Conservation (phyloP, 768 basidiomycete genomes). For the Russula brevipes region DNA sequence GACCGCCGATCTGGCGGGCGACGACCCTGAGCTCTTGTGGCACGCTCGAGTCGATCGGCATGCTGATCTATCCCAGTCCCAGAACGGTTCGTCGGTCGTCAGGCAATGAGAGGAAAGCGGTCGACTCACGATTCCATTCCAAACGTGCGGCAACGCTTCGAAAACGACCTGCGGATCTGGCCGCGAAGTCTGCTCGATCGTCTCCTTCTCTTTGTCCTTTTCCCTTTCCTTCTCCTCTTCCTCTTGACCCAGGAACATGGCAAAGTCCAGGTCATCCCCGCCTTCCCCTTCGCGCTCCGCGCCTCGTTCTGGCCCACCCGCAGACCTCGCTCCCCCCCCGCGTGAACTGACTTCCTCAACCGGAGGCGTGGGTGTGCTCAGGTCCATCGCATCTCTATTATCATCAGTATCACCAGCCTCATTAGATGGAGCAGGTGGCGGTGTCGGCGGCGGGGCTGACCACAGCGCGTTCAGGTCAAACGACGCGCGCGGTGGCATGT, state of each 20-base stretch:
- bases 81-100: constrained; percentile 15
- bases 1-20: constrained; percentile 79
- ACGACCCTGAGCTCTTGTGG: constrained; percentile 61
- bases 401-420: constrained; percentile 33
- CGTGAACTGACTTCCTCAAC: neutral
- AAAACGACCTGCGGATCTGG: constrained; percentile 36
- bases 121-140: constrained; percentile 64
- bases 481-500: constrained; percentile 44
- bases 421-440: constrained; percentile 1
- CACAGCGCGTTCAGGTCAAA: constrained; percentile 74
- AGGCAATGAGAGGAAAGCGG: neutral
- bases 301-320: neutral
- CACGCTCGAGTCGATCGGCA: constrained; percentile 71
- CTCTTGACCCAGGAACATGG: constrained; percentile 62
- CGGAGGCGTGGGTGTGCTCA: constrained; percentile 6
- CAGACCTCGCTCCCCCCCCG: neutral
- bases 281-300: constrained; percentile 48
- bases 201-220: neutral
- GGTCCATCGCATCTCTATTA: constrained; percentile 5
- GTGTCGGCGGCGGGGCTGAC: constrained; percentile 40
- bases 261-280: constrained; percentile 58
- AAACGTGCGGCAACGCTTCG: constrained; percentile 56
- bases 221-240: constrained; percentile 38
- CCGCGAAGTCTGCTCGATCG: constrained; percentile 8
- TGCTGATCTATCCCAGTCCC: constrained; percentile 50